phyloP scores from a whole-genome alignment of 805 yeast genomes.

The Suhomyces kilbournensis region DNA sequence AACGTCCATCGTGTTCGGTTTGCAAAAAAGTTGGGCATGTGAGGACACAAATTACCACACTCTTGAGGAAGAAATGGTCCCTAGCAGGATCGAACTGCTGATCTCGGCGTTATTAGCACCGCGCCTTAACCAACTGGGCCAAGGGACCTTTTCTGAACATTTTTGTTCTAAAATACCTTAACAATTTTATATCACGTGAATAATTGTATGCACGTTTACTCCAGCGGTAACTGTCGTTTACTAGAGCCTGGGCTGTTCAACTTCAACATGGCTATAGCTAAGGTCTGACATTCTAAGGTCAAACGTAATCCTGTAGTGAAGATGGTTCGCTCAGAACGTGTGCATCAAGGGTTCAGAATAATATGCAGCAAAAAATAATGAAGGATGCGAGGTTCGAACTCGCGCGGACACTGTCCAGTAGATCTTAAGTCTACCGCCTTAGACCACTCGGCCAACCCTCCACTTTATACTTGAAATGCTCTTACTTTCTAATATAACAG shows the following conservation, averaged over 20 bases:
- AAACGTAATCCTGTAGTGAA: not conserved
- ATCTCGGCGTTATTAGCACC: conserved; percentile 55
- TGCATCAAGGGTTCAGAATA: too few species aligned
- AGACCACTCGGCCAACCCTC: conserved; percentile 51
- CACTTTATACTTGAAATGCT: conserved; percentile 8
- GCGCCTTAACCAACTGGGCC: conserved; percentile 62
- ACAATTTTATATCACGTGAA: too few species aligned
- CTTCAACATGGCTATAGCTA: not conserved
- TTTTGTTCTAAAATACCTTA: too few species aligned
- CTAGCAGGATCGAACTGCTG: conserved; percentile 47
- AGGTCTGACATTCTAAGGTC: too few species aligned
- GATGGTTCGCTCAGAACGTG: not conserved
- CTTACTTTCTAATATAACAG: not conserved
- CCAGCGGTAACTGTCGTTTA: too few species aligned
- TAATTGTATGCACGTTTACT: too few species aligned
- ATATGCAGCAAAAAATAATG: conserved; percentile 21
- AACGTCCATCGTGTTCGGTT: too few species aligned
- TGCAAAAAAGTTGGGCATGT: too few species aligned
- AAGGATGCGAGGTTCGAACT: conserved; percentile 48
- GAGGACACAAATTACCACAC: too few species aligned
- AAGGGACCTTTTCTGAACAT: conserved; percentile 46
- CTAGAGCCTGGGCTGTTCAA: not conserved
- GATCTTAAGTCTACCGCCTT: conserved; percentile 49
- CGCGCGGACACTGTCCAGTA: conserved; percentile 47
- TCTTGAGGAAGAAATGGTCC: conserved; percentile 42